Percentiles rank a stretch among this genome's conserved stretches.
These are phyloP conservation scores for Ballota nigra DNA, from an alignment of 257 asterid species.

Conservation along the genomic window DNA sequence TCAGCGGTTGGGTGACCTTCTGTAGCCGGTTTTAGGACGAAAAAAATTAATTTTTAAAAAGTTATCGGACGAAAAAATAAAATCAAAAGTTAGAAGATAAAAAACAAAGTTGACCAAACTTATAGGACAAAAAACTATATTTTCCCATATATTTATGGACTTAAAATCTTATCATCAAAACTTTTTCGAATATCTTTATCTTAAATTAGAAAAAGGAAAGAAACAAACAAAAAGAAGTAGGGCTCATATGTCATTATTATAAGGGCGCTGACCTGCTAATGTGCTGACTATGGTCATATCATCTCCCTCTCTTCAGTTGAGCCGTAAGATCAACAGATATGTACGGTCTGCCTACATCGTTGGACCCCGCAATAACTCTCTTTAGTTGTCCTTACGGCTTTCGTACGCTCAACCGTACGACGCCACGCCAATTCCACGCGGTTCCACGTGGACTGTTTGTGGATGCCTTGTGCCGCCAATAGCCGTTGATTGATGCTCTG, in stretches of 20 bases:
- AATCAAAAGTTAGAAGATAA: too few relatives aligned
- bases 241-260: neutral
- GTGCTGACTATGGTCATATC: neutral
- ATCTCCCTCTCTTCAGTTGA: slow-evolving; percentile 12
- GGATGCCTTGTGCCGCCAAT: neutral
- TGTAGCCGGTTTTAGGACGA: too few relatives aligned
- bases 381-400: neutral
- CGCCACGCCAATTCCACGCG: slow-evolving; percentile 27
- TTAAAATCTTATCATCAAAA: too few relatives aligned
- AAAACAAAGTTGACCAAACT: too few relatives aligned
- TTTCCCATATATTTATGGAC: too few relatives aligned
- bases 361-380: neutral
- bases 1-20: too few relatives aligned
- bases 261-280: neutral
- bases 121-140: too few relatives aligned
- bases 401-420: slow-evolving; percentile 38
- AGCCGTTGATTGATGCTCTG: neutral
- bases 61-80: too few relatives aligned
- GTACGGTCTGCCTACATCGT: slow-evolving; percentile 19
- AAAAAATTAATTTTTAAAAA: too few relatives aligned
- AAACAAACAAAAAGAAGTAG: neutral
- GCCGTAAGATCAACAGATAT: slow-evolving; percentile 28
- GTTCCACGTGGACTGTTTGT: slow-evolving; percentile 13
- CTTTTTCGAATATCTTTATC: too few relatives aligned
- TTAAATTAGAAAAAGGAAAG: too few relatives aligned